phyloP scores from a whole-genome alignment of 2,329 filamentous ascomycete species.

The Sporothrix pallida region DNA sequence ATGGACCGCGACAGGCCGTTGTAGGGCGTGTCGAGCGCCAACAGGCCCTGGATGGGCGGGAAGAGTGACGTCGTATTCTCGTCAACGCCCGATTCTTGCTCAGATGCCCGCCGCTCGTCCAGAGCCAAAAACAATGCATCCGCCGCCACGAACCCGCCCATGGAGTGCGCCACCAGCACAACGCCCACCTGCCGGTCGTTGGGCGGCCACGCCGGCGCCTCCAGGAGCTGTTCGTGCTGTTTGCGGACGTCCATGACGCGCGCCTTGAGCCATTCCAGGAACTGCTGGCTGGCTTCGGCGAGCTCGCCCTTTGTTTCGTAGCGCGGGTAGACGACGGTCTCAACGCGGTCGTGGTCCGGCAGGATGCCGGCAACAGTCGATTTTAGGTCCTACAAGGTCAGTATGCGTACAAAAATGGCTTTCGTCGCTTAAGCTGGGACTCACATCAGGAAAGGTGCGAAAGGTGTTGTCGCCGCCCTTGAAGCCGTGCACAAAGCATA shows the following conservation, averaged over 20 bases:
- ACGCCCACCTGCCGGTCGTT: slow-evolving; percentile 81
- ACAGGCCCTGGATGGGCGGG: slow-evolving; percentile 77
- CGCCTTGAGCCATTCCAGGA: slow-evolving; percentile 70
- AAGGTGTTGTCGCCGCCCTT: slow-evolving; percentile 76
- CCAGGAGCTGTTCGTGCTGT: slow-evolving; percentile 70
- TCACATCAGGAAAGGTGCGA: slow-evolving; percentile 64
- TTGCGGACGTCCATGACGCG: slow-evolving; percentile 79
- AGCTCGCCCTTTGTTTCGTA: slow-evolving; percentile 77
- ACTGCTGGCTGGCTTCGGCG: slow-evolving; percentile 52
- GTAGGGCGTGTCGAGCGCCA: slow-evolving; percentile 87
- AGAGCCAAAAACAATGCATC: slow-evolving; percentile 77
- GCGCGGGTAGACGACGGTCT: slow-evolving; percentile 69
- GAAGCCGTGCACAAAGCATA: slow-evolving; percentile 79
- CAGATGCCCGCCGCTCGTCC: slow-evolving; percentile 57
- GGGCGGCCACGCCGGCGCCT: slow-evolving; percentile 72
- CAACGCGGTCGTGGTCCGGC: slow-evolving; percentile 48
- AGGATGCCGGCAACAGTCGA: slow-evolving; percentile 5
- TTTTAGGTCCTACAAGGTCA: slow-evolving; percentile 52
- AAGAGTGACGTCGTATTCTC: slow-evolving; percentile 59
- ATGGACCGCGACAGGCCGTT: slow-evolving; percentile 67
- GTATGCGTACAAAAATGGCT: background rate
- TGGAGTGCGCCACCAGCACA: slow-evolving; percentile 82
- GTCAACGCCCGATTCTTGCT: slow-evolving; percentile 37
- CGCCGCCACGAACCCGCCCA: slow-evolving; percentile 83
- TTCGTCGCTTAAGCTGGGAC: background rate